These are phyloP conservation scores for Calocybe gangraenosa DNA, from an alignment of 768 basidiomycete genomes.

Conservation along the genomic window DNA sequence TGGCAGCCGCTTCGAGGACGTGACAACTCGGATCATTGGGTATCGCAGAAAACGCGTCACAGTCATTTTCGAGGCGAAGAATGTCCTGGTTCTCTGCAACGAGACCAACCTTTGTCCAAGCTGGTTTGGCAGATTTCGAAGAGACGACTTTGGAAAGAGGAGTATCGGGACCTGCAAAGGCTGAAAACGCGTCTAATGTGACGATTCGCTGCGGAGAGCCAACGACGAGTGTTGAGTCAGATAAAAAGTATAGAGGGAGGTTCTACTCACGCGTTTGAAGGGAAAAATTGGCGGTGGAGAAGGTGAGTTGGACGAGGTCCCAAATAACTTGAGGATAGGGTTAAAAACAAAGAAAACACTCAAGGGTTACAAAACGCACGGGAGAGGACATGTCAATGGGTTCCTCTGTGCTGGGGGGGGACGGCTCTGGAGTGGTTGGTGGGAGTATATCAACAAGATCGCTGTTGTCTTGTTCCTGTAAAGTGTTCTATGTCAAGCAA, in stretches of 20 bases:
- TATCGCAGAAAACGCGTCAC: neutral
- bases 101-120: constrained; percentile 14
- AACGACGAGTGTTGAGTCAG: neutral
- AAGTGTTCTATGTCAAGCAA: too few relatives aligned
- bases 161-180: constrained; percentile 31
- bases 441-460: constrained; percentile 3
- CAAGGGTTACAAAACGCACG: constrained; percentile 1
- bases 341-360: too few relatives aligned
- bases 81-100: too few relatives aligned
- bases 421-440: constrained; percentile 8
- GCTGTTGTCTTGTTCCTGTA: neutral
- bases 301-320: constrained; percentile 12
- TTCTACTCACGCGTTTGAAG: constrained; percentile 10
- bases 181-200: constrained; percentile 30
- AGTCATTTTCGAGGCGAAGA: too few relatives aligned
- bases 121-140: constrained; percentile 13
- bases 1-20: constrained; percentile 15
- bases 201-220: constrained; percentile 8
- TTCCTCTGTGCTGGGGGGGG: constrained; percentile 5
- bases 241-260: neutral
- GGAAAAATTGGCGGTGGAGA: constrained; percentile 14
- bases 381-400: constrained; percentile 6
- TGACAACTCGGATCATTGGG: constrained; percentile 1
- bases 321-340: constrained; percentile 9
- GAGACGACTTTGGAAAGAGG: constrained; percentile 25